These are phyloP conservation scores for Colletotrichum lentis DNA, from an alignment of 2,329 filamentous ascomycete species.

Conservation along the genomic window DNA sequence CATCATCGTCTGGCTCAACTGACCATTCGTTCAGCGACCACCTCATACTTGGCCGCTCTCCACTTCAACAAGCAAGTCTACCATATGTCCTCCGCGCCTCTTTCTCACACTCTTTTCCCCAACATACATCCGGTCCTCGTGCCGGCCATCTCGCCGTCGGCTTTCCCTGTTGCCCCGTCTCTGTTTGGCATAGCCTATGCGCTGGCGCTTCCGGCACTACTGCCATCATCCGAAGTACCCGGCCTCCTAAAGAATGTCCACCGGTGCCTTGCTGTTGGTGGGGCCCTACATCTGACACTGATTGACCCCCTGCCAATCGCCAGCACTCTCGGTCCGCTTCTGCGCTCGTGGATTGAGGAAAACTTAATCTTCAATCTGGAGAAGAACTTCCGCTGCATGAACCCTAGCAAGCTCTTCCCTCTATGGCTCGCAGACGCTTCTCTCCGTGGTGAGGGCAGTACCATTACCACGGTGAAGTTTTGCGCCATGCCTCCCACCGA, in stretches of 20 bases:
- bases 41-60: conserved; percentile 58
- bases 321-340: conserved; percentile 61
- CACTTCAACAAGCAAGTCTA: conserved; percentile 53
- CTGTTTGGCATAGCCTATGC: conserved; percentile 61
- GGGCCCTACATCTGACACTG: conserved; percentile 66
- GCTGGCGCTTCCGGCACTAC: conserved; percentile 63
- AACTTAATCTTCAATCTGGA: conserved; percentile 68
- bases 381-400: conserved; percentile 65
- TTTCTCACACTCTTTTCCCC: conserved; percentile 49
- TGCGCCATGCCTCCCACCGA: conserved; percentile 53
- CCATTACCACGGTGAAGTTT: conserved; percentile 58
- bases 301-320: conserved; percentile 69
- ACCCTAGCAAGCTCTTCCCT: conserved; percentile 66
- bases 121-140: conserved; percentile 53
- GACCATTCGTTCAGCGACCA: conserved; percentile 50
- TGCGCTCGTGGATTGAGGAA: conserved; percentile 69
- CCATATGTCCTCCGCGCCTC: conserved; percentile 56
- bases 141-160: conserved; percentile 48
- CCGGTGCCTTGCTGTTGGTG: conserved; percentile 62
- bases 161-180: conserved; percentile 51
- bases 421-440: conserved; percentile 65
- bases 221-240: conserved; percentile 65
- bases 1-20: conserved; percentile 31
- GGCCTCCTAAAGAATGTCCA: conserved; percentile 64
- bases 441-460: conserved; percentile 58